Evolutionary conservation across 805 yeast genomes (phyloP).

Genomic region (Candida nemodendra): DNA sequence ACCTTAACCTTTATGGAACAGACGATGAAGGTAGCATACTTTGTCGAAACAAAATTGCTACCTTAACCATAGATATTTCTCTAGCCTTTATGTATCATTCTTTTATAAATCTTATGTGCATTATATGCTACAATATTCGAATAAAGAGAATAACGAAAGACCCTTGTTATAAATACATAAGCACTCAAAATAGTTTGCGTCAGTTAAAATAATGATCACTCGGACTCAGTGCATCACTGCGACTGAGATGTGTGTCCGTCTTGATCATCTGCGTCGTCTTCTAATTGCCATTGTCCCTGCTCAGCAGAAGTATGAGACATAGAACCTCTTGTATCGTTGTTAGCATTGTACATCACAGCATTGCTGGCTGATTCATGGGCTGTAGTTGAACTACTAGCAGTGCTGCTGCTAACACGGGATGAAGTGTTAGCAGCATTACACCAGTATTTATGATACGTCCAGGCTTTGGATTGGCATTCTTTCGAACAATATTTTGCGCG

Average conservation of each 20-base stretch:
- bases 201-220: too few species aligned
- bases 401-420: slow-evolving; percentile 9
- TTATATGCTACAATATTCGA: too few species aligned
- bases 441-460: slow-evolving; percentile 95
- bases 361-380: slow-evolving; percentile 1
- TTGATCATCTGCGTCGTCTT: not conserved
- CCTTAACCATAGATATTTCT: slow-evolving; percentile 5
- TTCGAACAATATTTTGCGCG: slow-evolving; percentile 93
- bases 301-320: not conserved
- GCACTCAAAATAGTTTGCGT: too few species aligned
- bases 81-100: not conserved
- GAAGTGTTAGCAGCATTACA: slow-evolving; percentile 47
- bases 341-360: not conserved
- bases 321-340: not conserved
- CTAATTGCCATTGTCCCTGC: not conserved
- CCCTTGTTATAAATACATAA: too few species aligned
- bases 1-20: slow-evolving; percentile 95
- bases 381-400: slow-evolving; percentile 9
- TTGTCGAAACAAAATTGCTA: slow-evolving; percentile 36
- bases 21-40: slow-evolving; percentile 63
- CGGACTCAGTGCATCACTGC: not conserved
- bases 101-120: too few species aligned
- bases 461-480: slow-evolving; percentile 86
- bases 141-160: too few species aligned
- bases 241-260: not conserved